A percentile compares a stretch with the other conserved stretches of the same genome.
Conservation (phyloP, 2,329 filamentous ascomycete species). For the Ceratocystiopsis minuta region DNA sequence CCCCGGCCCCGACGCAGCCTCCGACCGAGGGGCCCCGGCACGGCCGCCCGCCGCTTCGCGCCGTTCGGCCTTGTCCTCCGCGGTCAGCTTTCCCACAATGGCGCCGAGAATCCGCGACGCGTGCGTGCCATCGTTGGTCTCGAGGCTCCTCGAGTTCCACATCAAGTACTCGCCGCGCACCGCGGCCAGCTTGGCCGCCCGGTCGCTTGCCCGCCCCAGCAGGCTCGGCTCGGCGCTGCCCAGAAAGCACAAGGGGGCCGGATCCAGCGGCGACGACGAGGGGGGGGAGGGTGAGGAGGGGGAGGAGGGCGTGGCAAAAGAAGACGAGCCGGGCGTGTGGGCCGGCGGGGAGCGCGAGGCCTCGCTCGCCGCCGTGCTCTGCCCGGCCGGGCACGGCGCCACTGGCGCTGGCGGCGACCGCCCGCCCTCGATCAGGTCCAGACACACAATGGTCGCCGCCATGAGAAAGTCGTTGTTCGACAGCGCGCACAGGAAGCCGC, state of each 20-base stretch:
- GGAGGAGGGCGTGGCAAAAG: no score
- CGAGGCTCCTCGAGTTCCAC: constrained; percentile 24
- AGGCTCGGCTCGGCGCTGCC: constrained; percentile 1
- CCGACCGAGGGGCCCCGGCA: no score
- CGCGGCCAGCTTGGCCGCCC: constrained; percentile 18
- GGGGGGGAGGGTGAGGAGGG: no score
- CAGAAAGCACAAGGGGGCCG: background rate
- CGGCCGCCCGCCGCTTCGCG: no score
- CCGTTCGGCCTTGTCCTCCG: no score
- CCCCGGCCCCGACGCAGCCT: no score
- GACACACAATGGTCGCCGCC: constrained; percentile 40
- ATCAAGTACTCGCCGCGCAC: constrained; percentile 25
- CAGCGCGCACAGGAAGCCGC: constrained; percentile 38
- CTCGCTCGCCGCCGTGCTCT: no score
- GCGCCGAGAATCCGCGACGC: constrained; percentile 26
- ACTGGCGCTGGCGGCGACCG: constrained; percentile 10
- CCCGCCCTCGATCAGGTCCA: constrained; percentile 24
- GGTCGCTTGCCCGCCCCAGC: constrained; percentile 3
- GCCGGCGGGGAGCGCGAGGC: no score
- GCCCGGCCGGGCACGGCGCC: background rate
- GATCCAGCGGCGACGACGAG: background rate
- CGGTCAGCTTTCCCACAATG: constrained; percentile 24
- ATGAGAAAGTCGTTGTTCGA: constrained; percentile 43
- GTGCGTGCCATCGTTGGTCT: constrained; percentile 25
- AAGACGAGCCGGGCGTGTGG: no score